Base-by-base conservation (phyloP, 2,329 filamentous ascomycete genomes). In the Colletotrichum sp. region DNA sequence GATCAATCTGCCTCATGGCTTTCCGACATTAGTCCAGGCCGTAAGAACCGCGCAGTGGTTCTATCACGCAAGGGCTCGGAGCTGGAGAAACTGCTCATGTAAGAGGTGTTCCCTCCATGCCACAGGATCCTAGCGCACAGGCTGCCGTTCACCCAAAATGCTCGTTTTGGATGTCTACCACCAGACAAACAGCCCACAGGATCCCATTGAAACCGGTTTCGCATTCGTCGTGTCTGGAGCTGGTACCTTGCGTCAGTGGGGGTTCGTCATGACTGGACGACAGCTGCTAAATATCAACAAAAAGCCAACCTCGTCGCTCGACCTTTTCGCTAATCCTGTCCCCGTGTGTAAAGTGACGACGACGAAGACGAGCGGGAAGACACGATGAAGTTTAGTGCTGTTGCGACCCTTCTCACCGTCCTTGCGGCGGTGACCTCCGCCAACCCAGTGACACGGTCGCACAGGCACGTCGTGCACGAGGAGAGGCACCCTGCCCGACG, bases 381-480 rank as follows among this genome's bases (percentile, higher is more conserved):
- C 73, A 76, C 73, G 70, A 76, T 76, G 73, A 76, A 76, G 73
- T 34, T 68, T 28, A 73, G 73, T 66, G 73, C 64, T 52, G 55
- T 76, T 30, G 64, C 73, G 55, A 73, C 64, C 64, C 30, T 73
- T 28, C 21, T 76, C 64, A 64, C 73, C 18, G 73, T 63, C 73
- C 64, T 76, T 49, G 64, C 64, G 70, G 73, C 73, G 28, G 70
- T 76, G 64, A 44, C 64, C 44, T 36, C 64, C 26, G 73, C 73
- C 44, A 76, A 68, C 70, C 73, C 73, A 16, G 34, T 68, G 64
- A 59, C 73, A 59, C 69, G 73, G 73, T 76, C 73, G 73, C 70
- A 76, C 69, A 75, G 67, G 60, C 71, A 75, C 24, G 71, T 77
- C 18, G 71, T 79, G 28, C 78, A 79, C 68, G 78, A 79, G 52